A percentile compares a stretch with the other conserved stretches of the same genome.
These are phyloP conservation scores for Phoenix roebelenii DNA, from an alignment of 176 grass and related monocot species.

Conservation along the genomic window DNA sequence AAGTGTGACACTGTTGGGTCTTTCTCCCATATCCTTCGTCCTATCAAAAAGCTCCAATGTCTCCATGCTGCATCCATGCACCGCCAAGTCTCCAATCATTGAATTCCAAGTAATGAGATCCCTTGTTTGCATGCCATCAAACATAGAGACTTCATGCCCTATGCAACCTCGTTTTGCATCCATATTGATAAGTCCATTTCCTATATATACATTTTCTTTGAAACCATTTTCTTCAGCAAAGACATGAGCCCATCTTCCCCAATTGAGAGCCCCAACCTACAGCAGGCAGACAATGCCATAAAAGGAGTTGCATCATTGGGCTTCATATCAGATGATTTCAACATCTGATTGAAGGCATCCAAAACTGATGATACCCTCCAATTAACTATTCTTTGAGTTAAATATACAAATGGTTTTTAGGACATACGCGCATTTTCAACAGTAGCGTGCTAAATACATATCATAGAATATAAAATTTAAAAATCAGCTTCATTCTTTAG, in stretches of 20 bases:
- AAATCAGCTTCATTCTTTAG: no score
- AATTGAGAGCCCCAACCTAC: not conserved
- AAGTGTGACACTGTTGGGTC: not conserved
- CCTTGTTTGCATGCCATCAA: not conserved
- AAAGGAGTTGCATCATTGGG: conserved; percentile 12
- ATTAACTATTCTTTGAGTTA: not conserved
- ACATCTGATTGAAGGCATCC: conserved; percentile 1
- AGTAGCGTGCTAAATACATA: no score
- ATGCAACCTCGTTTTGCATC: conserved; percentile 11
- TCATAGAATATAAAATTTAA: no score
- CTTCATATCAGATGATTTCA: not conserved
- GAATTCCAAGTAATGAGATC: conserved; percentile 15
- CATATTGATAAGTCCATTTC: conserved; percentile 16
- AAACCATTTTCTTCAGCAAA: conserved; percentile 1
- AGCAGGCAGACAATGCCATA: conserved; percentile 5
- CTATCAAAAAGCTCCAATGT: conserved; percentile 6
- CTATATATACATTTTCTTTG: not conserved
- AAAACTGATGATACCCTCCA: conserved; percentile 2
- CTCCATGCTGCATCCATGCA: conserved; percentile 4
- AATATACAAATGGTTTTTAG: no score
- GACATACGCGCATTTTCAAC: no score
- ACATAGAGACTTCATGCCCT: not conserved
- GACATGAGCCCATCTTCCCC: conserved; percentile 14
- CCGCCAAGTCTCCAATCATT: conserved; percentile 6
- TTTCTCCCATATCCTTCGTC: no score